A percentile compares a stretch with the other conserved stretches of the same genome.
Evolutionary conservation across 805 yeast genomes (phyloP).

Genomic region (Peterozyma toletana): DNA sequence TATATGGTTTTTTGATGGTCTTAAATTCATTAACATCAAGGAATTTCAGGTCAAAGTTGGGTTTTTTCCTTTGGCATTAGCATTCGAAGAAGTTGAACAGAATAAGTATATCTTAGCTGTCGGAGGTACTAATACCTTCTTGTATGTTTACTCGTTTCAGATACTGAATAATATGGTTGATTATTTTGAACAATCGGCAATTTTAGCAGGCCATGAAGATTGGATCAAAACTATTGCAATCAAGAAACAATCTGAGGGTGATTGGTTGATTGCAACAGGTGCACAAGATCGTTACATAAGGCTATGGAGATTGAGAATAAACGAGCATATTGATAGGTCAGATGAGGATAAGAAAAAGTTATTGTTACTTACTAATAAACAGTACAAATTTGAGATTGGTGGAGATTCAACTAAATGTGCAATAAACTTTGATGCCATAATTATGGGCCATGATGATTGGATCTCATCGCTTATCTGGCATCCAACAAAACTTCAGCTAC

Average conservation of each 20-base stretch:
- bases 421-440: conserved; percentile 81
- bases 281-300: conserved; percentile 91
- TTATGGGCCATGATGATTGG: conserved; percentile 99
- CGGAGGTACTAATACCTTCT: conserved; percentile 60
- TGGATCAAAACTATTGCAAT: conserved; percentile 81
- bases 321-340: conserved; percentile 47
- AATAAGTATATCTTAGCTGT: conserved; percentile 45
- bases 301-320: conserved; percentile 69
- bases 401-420: conserved; percentile 31
- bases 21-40: conserved; percentile 16
- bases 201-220: conserved; percentile 87
- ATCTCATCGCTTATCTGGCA: conserved; percentile 82
- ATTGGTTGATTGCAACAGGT: conserved; percentile 74
- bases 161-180: conserved; percentile 11
- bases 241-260: conserved; percentile 39
- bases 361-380: conserved; percentile 60
- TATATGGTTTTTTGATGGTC: conserved; percentile 37
- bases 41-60: conserved; percentile 31
- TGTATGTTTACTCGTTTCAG: conserved; percentile 48
- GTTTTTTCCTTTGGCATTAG: conserved; percentile 40
- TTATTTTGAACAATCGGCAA: conserved; percentile 35
- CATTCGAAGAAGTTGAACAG: conserved; percentile 21
- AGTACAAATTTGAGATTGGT: conserved; percentile 46
- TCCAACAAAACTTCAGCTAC: conserved; percentile 47
- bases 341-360: conserved; percentile 48